Percentiles rank a stretch among this genome's conserved stretches.
These are phyloP conservation scores for Exobasidium rhododendri DNA, from an alignment of 1,284 basidiomycete genomes.

Conservation along the genomic window DNA sequence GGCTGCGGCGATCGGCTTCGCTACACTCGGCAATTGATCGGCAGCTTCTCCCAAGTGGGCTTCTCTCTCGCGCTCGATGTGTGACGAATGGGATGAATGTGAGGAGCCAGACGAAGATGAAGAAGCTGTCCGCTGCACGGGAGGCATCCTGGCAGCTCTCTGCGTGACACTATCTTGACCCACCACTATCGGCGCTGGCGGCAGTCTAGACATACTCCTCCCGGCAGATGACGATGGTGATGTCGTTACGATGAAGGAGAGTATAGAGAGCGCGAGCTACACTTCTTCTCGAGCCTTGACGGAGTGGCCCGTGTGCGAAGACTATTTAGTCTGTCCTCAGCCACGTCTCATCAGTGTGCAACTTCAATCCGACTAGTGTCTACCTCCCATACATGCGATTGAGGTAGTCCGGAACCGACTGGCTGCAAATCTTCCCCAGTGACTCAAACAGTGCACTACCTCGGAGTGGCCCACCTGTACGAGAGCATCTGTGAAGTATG, in stretches of 20 bases:
- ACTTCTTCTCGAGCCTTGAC: background rate
- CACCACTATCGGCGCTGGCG: background rate
- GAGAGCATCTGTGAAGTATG: too few species aligned
- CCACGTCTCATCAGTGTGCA: too few species aligned
- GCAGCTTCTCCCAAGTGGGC: slow-evolving; percentile 3
- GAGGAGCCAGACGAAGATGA: slow-evolving; percentile 29
- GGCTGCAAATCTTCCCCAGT: too few species aligned
- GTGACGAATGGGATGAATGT: slow-evolving; percentile 38
- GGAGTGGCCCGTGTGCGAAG: background rate
- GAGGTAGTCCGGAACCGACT: too few species aligned
- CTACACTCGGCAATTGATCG: slow-evolving; percentile 9
- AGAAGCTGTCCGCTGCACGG: slow-evolving; percentile 8
- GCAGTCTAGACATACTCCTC: background rate
- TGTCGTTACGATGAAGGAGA: too few species aligned
- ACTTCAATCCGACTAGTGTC: too few species aligned
- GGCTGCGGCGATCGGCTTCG: slow-evolving; percentile 24
- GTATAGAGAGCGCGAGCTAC: too few species aligned
- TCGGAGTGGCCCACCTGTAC: too few species aligned
- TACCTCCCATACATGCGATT: too few species aligned
- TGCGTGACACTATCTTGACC: background rate
- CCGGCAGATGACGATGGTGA: too few species aligned
- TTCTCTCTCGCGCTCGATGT: slow-evolving; percentile 15
- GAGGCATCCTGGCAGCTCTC: background rate
- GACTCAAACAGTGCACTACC: too few species aligned
- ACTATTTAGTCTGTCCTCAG: too few species aligned